phyloP scores from a whole-genome alignment of 2,329 filamentous ascomycete species.

The Neurospora sp. region DNA sequence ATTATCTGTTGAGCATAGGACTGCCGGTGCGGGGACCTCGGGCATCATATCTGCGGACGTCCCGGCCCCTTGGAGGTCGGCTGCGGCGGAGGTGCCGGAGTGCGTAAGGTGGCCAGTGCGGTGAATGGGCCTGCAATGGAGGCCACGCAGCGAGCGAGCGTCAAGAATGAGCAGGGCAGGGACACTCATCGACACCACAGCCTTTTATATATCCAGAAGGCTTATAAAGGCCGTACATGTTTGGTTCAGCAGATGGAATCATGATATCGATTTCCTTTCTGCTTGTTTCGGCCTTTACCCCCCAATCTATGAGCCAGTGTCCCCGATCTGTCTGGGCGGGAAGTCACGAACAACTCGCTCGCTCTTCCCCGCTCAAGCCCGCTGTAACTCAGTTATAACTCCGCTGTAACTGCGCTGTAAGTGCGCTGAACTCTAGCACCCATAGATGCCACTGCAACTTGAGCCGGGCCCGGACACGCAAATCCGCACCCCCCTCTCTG shows the following conservation, averaged over 20 bases:
- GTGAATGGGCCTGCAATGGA: neutral
- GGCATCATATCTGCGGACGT: too few species aligned
- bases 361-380: neutral
- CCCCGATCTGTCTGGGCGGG: neutral
- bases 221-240: too few species aligned
- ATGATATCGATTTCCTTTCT: too few species aligned
- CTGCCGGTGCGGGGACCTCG: neutral
- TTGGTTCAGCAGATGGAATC: too few species aligned
- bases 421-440: neutral
- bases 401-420: neutral
- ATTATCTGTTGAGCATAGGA: neutral
- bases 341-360: neutral
- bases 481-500: neutral
- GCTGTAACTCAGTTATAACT: neutral
- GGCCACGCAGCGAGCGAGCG: neutral
- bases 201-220: too few species aligned
- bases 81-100: neutral
- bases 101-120: neutral
- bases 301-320: neutral
- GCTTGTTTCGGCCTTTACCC: neutral
- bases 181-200: neutral
- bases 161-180: neutral
- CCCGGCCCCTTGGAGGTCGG: neutral
- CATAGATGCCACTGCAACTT: neutral
- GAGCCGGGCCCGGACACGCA: neutral